These are phyloP conservation scores for Chalciporus chontae DNA, from an alignment of 768 basidiomycete genomes.

Conservation along the genomic window DNA sequence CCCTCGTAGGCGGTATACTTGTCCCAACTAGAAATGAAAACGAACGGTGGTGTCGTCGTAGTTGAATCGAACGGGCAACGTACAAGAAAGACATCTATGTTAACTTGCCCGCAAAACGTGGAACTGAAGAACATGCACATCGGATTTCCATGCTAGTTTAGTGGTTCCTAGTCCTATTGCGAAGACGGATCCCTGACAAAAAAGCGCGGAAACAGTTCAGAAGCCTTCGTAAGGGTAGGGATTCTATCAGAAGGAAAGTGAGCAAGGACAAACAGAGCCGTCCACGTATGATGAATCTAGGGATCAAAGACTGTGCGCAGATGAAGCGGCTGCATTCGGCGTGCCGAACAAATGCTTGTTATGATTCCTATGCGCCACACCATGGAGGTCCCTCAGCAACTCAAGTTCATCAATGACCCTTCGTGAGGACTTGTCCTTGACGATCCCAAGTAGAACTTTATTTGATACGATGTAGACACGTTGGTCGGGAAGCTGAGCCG, in stretches of 20 bases:
- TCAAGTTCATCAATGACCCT: conserved; percentile 28
- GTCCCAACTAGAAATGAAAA: no score
- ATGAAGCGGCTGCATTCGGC: conserved; percentile 1
- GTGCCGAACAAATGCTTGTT: conserved; percentile 4
- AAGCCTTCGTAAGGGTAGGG: no score
- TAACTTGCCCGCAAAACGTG: no score
- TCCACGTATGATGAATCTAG: not conserved
- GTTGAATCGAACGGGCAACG: no score
- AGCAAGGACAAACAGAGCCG: not conserved
- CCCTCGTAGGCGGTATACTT: no score
- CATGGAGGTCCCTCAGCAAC: conserved; percentile 22
- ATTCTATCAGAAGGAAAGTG: not conserved
- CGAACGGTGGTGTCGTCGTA: no score
- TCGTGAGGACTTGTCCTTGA: conserved; percentile 21
- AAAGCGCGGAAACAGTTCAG: no score
- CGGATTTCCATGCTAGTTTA: no score
- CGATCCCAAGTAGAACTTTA: conserved; percentile 19
- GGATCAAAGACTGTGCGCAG: conserved; percentile 14
- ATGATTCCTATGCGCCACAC: conserved; percentile 12
- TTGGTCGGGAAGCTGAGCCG: conserved; percentile 26
- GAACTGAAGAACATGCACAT: no score
- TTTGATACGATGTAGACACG: conserved; percentile 30
- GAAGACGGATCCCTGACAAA: no score
- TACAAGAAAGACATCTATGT: no score
- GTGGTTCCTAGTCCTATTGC: no score